These are phyloP conservation scores for Lactifluus hygrophoroides DNA, from an alignment of 768 basidiomycete genomes.

Conservation along the genomic window DNA sequence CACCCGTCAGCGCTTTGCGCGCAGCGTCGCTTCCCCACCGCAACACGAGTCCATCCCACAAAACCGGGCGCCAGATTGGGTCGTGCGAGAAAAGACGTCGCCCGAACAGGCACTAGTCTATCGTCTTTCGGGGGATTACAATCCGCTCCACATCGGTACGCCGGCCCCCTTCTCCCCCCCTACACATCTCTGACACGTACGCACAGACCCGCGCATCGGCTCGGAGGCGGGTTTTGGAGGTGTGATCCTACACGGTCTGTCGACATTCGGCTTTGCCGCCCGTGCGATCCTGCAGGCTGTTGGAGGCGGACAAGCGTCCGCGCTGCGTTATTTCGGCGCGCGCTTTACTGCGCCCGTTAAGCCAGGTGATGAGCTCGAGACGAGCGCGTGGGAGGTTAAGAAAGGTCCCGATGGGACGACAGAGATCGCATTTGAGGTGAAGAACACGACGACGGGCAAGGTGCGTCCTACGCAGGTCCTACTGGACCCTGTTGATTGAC, in stretches of 20 bases:
- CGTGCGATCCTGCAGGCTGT: conserved; percentile 61
- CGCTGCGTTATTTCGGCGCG: conserved; percentile 60
- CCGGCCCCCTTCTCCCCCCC: background rate
- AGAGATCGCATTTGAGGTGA: conserved; percentile 34
- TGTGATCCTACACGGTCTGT: conserved; percentile 78
- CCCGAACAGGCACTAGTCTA: conserved; percentile 39
- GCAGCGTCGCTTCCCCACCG: conserved; percentile 32
- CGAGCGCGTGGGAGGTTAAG: conserved; percentile 70
- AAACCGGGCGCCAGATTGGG: conserved; percentile 34
- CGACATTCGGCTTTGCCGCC: conserved; percentile 75
- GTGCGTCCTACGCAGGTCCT: conserved; percentile 16
- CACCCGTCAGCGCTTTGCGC: conserved; percentile 32
- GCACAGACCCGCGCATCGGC: conserved; percentile 64
- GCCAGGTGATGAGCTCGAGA: conserved; percentile 77
- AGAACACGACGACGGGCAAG: conserved; percentile 33
- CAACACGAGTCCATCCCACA: conserved; percentile 31
- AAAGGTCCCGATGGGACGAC: conserved; percentile 30
- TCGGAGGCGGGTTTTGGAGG: conserved; percentile 69
- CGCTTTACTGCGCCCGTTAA: conserved; percentile 79
- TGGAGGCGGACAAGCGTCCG: conserved; percentile 49
- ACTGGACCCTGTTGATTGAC: too few species aligned
- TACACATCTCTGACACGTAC: background rate
- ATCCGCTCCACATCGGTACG: conserved; percentile 42
- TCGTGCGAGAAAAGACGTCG: conserved; percentile 33
- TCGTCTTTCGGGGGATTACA: conserved; percentile 45